Evolutionary conservation across 1,284 basidiomycete genomes (phyloP).

Genomic region (Ustilago esculenta): DNA sequence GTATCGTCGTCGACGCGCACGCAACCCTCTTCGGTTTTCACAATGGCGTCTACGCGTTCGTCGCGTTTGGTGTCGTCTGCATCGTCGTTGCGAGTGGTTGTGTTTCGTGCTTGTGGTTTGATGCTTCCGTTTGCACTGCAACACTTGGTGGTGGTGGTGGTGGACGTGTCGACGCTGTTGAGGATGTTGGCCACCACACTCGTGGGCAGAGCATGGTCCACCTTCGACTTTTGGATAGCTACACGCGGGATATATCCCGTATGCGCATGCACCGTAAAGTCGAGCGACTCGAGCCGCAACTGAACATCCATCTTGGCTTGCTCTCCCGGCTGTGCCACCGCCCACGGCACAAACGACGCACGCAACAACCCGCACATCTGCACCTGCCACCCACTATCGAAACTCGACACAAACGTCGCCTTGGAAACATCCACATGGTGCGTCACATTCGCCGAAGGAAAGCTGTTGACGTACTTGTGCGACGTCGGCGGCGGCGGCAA

Average conservation of each 20-base stretch:
- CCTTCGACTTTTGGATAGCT: constrained; percentile 46
- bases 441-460: constrained; percentile 45
- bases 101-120: too few species aligned
- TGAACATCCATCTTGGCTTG: constrained; percentile 31
- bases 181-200: constrained; percentile 36
- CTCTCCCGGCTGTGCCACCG: constrained; percentile 10
- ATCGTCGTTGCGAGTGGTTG: constrained; percentile 30
- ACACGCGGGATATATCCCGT: constrained; percentile 44
- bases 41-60: constrained; percentile 23
- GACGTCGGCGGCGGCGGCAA: constrained; percentile 42
- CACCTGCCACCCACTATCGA: constrained; percentile 55
- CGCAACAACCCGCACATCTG: constrained; percentile 49
- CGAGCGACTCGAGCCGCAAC: constrained; percentile 52
- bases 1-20: constrained; percentile 29
- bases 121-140: too few species aligned
- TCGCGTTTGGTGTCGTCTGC: constrained; percentile 19
- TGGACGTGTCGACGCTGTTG: too few species aligned
- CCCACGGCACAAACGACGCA: constrained; percentile 44
- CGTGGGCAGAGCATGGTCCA: constrained; percentile 39
- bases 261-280: constrained; percentile 45
- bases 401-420: constrained; percentile 39
- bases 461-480: constrained; percentile 40
- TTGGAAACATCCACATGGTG: constrained; percentile 45
- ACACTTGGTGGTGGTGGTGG: too few species aligned
- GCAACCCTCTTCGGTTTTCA: constrained; percentile 28